A percentile compares a stretch with the other conserved stretches of the same genome.
These are phyloP conservation scores for Petunia axillaris DNA, from an alignment of 257 asterid genomes.

Conservation along the genomic window DNA sequence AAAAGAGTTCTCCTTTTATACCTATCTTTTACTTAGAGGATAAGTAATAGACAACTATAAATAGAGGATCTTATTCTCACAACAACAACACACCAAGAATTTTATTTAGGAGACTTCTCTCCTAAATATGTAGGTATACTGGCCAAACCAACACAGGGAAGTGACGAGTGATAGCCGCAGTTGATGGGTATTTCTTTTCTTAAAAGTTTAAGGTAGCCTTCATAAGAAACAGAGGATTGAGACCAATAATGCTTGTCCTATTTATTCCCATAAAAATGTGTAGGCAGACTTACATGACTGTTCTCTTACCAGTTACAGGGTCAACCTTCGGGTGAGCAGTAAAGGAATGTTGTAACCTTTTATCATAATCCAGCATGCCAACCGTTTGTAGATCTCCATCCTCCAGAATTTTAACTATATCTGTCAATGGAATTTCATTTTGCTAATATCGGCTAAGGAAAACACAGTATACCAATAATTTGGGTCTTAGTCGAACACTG, in stretches of 20 bases:
- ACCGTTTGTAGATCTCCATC: conserved; percentile 95
- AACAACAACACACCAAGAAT: too few species aligned
- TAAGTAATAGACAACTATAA: too few species aligned
- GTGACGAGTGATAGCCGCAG: conserved; percentile 2
- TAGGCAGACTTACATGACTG: conserved; percentile 8
- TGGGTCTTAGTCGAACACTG: neutral
- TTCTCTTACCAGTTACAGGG: conserved; percentile 80
- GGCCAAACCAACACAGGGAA: neutral
- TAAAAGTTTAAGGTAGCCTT: conserved; percentile 9
- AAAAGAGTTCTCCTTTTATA: neutral
- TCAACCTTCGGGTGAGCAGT: conserved; percentile 99
- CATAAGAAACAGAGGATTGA: neutral
- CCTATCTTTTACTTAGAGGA: too few species aligned
- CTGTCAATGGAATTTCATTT: conserved; percentile 39
- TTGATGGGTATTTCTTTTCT: neutral
- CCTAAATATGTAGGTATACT: neutral
- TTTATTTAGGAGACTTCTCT: neutral
- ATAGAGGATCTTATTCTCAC: too few species aligned
- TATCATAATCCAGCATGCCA: conserved; percentile 94
- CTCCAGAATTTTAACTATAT: conserved; percentile 89
- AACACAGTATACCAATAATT: neutral
- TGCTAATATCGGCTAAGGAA: neutral
- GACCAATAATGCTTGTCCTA: neutral
- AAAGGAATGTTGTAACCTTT: conserved; percentile 78
- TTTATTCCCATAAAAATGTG: neutral